Base-by-base conservation (phyloP, 2,329 filamentous ascomycete genomes). In the Trichoderma sp. region DNA sequence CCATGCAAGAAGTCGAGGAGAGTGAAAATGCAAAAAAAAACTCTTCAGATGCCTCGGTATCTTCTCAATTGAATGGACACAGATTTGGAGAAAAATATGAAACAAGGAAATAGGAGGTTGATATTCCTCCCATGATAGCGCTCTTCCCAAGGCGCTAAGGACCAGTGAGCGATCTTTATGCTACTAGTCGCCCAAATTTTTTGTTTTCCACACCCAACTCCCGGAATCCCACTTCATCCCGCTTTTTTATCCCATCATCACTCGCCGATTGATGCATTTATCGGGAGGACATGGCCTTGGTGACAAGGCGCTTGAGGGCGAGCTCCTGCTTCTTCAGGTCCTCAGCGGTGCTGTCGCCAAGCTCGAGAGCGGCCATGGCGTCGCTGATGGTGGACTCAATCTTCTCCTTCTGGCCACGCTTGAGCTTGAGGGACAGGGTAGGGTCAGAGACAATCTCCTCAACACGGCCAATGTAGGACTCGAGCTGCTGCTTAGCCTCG, bases 301-400 rank as follows among this genome's bases (percentile, higher is more conserved):
- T 99, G 82, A 99, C 95, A 81, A 97, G 91, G 84, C 97, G 91
- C 95, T 98, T 99, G 79, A 99, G 91, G 77, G 95, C 95, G 80
- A 99, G 90, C 91, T 99, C 97, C 93, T 98, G 97, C 95, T 98
- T 98, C 94, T 97, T 98, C 81, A 99, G 90, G 85, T 99, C 97
- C 82, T 99, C 97, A 77, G 95, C 94, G 78, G 89, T 88, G 75
- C 94, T 94, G 81, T 99, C 97, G 87, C 96, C 94, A 83, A 99
- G 89, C 92, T 99, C 97, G 79, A 99, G 94, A 88, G 97, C 93
- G 79, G 92, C 94, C 97, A 99, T 98, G 82, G 97, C 97, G 83
- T 99, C 97, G 86, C 93, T 96, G 81, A 99, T 94, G 81, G 95
- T 94, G 84, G 93, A 93, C 92, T 99, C 97, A 80, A 99, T 98